Conservation (phyloP, 2,329 filamentous ascomycete genomes). For the Colletotrichum phormii region DNA sequence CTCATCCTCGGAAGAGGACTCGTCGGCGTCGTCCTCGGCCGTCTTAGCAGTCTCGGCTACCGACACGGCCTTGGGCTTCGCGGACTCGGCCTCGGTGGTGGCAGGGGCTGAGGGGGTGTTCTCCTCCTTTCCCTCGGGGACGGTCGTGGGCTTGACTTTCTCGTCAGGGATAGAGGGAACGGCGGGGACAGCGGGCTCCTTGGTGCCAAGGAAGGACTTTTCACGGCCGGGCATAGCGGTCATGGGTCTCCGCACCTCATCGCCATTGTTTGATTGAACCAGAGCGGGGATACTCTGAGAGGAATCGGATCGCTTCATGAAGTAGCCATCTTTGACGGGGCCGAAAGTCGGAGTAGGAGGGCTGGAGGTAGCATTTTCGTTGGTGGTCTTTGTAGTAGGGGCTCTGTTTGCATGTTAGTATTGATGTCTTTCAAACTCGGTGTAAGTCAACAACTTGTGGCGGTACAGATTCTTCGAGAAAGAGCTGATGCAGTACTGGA, state of each 20-base stretch:
- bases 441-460: constrained; percentile 13
- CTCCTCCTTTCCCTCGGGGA: not conserved
- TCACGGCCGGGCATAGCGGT: constrained; percentile 33
- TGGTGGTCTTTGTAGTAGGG: constrained; percentile 30
- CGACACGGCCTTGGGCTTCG: constrained; percentile 11
- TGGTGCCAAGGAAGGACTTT: constrained; percentile 18
- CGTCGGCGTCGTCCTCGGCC: constrained; percentile 10
- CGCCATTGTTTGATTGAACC: constrained; percentile 18
- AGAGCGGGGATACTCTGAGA: constrained; percentile 27
- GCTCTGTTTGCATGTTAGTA: constrained; percentile 24
- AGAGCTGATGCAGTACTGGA: constrained; percentile 21
- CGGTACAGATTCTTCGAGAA: constrained; percentile 6
- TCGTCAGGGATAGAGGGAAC: not conserved
- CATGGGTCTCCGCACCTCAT: constrained; percentile 22
- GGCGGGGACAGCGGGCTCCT: constrained; percentile 12
- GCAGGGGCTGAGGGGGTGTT: not conserved
- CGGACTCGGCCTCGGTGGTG: constrained; percentile 4
- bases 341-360: constrained; percentile 32
- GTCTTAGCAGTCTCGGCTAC: constrained; percentile 22
- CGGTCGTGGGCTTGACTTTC: not conserved
- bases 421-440: not conserved
- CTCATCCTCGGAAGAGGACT: constrained; percentile 24
- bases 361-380: constrained; percentile 28
- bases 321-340: constrained; percentile 30
- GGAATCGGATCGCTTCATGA: constrained; percentile 31